Base-by-base conservation (phyloP, 2,329 filamentous ascomycete species). In the Exophiala dermatitidis region DNA sequence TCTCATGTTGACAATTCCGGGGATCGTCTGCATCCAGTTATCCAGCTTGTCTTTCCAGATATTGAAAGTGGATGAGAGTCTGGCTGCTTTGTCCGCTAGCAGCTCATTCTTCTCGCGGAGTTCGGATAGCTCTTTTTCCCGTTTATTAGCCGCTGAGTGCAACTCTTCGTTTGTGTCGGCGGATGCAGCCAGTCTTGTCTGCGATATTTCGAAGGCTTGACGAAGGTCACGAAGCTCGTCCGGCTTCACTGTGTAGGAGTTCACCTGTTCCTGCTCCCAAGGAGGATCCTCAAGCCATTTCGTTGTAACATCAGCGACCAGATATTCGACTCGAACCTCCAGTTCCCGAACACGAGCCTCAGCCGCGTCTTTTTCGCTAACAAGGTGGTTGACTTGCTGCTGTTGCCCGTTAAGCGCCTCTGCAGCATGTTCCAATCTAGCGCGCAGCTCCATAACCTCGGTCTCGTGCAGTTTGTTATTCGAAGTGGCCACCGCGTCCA, bases 121-220 rank as follows among this genome's bases (percentile, higher is more conserved):
- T 5, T 37, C 12, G 5, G 19, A 19, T 9, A 26, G 10, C 38
- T 48, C 29, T 12, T 38, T 6, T n/a, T 48, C 41, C 38, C 38
- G n/a, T 1, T 44, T 4, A 4, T 46, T 19, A 6, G 38, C 28
- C 7, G 38, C 42, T 26, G 46, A 30, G 32, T 8, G 8, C 43
- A 54, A 26, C 2, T 34, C 8, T 31, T 55, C n/a, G 7, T 51
- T 51, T 3, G 10, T 38, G 12, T 44, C 43, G 5, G 19, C 28
- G 47, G 43, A 31, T 4, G 46, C 36, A 1, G 28, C 48, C 5
- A 36, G 48, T 34, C 10, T 46, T 10, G 37, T 28, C 38, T 53
- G 45, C 19, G 51, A 48, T 26, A 49, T 44, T 40, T 53, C 38
- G 29, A 53, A 40, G 28, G 51, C 46, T 31, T 53, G 51, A 12